phyloP scores from a whole-genome alignment of 805 yeast genomes.

The Pichia pseudocactophila region DNA sequence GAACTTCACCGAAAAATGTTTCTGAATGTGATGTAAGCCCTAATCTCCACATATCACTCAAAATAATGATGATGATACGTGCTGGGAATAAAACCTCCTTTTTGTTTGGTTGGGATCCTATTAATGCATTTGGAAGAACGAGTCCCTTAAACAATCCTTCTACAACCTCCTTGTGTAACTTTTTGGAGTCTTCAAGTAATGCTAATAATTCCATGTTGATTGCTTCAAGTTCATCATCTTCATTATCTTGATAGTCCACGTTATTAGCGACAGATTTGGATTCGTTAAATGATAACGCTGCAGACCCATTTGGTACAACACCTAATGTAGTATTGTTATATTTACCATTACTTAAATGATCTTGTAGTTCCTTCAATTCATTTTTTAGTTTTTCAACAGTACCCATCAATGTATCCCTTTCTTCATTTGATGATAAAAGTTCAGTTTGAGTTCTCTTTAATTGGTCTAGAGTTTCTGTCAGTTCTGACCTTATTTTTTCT shows the following conservation, averaged over 20 bases:
- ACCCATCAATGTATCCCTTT: conserved; percentile 56
- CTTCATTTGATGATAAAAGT: conserved; percentile 48
- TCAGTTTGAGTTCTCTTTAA: conserved; percentile 52
- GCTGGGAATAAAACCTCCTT: conserved; percentile 96
- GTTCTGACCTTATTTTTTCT: conserved; percentile 53
- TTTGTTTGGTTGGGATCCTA: conserved; percentile 71
- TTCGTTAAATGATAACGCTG: conserved; percentile 11
- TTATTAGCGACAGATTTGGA: not conserved
- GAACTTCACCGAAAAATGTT: conserved; percentile 79
- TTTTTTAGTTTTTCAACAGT: conserved; percentile 47
- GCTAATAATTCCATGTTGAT: conserved; percentile 70
- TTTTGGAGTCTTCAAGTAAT: conserved; percentile 59
- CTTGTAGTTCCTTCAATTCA: conserved; percentile 29
- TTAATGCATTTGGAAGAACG: conserved; percentile 78
- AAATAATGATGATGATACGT: conserved; percentile 80
- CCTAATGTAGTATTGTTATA: conserved; percentile 10
- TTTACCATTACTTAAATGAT: conserved; percentile 19
- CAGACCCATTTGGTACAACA: conserved; percentile 10
- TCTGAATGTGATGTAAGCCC: conserved; percentile 91
- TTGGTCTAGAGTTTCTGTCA: conserved; percentile 51
- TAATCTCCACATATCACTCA: conserved; percentile 97
- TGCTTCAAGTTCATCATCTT: conserved; percentile 47
- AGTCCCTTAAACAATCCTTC: conserved; percentile 79
- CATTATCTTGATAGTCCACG: conserved; percentile 17
- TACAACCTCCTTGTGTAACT: conserved; percentile 73